A percentile compares a stretch with the other conserved stretches of the same genome.
phyloP scores from a whole-genome alignment of 805 yeast species.

The Candida coleopterorum region DNA sequence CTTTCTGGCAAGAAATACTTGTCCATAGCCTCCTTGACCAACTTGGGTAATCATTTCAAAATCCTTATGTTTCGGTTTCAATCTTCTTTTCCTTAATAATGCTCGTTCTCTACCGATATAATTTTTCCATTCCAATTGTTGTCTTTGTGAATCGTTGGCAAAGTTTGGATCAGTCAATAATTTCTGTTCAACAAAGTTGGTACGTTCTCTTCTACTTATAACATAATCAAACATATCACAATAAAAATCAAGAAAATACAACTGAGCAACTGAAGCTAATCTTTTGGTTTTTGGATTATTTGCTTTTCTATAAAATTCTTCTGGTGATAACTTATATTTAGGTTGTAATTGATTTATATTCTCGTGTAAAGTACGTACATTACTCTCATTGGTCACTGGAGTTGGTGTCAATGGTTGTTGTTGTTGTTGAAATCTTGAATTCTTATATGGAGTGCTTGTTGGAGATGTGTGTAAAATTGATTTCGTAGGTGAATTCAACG shows the following conservation, averaged over 20 bases:
- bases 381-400: conserved; percentile 1
- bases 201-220: conserved; percentile 77
- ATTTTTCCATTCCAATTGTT: conserved; percentile 58
- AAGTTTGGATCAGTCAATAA: conserved; percentile 48
- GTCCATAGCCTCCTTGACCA: conserved; percentile 99
- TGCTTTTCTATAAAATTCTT: conserved; percentile 54
- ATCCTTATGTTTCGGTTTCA: conserved; percentile 90
- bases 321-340: conserved; percentile 18
- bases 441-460: conserved; percentile 8
- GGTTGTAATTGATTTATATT: conserved; percentile 30
- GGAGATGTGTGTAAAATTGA: conserved; percentile 33
- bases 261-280: conserved; percentile 84
- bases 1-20: conserved; percentile 93
- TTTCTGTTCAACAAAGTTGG: conserved; percentile 61
- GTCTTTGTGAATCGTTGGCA: conserved; percentile 25
- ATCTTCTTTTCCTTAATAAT: conserved; percentile 77
- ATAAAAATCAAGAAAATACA: conserved; percentile 91
- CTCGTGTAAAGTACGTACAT: conserved; percentile 19
- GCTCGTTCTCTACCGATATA: conserved; percentile 84
- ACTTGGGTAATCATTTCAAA: conserved; percentile 96
- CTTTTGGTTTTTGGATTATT: conserved; percentile 75
- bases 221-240: conserved; percentile 95
- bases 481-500: conserved; percentile 30
- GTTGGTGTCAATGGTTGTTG: conserved; percentile 7
- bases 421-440: conserved; percentile 6